Conservation (phyloP, 2,329 filamentous ascomycete species). For the Myriosclerotinia duriaeana region DNA sequence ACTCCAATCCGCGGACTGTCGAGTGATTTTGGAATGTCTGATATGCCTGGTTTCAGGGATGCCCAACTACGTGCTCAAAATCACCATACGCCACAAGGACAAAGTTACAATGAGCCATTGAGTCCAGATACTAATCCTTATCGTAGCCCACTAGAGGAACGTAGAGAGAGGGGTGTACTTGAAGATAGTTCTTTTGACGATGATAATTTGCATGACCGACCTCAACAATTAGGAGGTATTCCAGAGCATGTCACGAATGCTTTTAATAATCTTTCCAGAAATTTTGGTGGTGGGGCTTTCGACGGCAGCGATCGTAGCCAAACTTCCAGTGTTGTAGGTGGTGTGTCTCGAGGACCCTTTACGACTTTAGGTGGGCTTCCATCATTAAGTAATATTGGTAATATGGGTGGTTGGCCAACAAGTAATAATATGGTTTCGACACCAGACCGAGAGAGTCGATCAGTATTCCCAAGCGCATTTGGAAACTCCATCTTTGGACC, state of each 20-base stretch:
- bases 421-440: conserved; percentile 63
- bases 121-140: conserved; percentile 97
- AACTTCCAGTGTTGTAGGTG: conserved; percentile 79
- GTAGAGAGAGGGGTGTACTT: conserved; percentile 56
- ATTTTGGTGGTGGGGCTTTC: conserved; percentile 46
- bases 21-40: conserved; percentile 62
- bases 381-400: conserved; percentile 50
- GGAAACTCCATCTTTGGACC: conserved; percentile 79
- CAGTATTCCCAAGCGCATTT: conserved; percentile 59
- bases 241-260: conserved; percentile 50
- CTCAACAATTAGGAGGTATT: conserved; percentile 53
- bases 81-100: conserved; percentile 42
- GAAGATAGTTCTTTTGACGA: conserved; percentile 44
- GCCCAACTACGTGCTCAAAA: conserved; percentile 50
- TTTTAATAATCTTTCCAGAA: conserved; percentile 57
- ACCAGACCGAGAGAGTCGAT: conserved; percentile 61
- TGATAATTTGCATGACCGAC: conserved; percentile 48
- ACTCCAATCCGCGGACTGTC: conserved; percentile 46
- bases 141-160: conserved; percentile 72
- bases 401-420: conserved; percentile 48
- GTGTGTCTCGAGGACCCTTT: conserved; percentile 58
- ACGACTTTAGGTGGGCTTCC: conserved; percentile 60
- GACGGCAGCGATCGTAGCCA: conserved; percentile 87
- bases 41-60: conserved; percentile 57
- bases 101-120: conserved; percentile 63